Percentiles rank a stretch among this genome's conserved stretches.
Evolutionary conservation across 106 monocot genomes (phyloP).

Genomic region (Iris macrosiphon): DNA sequence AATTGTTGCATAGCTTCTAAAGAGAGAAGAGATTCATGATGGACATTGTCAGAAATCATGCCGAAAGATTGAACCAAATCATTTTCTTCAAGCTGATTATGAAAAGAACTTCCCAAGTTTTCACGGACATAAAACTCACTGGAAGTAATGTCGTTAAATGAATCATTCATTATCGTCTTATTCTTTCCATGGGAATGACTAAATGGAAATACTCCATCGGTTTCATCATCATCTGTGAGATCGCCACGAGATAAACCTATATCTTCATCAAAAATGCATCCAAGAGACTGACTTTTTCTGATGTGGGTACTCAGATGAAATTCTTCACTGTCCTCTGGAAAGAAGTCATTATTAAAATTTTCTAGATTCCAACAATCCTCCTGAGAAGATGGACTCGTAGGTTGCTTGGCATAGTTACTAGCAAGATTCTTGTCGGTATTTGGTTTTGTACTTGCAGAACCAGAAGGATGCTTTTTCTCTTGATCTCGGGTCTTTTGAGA

Average conservation of each 20-base stretch:
- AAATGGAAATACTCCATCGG: slow-evolving; percentile 6
- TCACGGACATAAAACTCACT: background rate
- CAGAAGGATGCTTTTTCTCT: no score
- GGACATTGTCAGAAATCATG: background rate
- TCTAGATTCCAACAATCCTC: slow-evolving; percentile 32
- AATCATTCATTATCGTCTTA: background rate
- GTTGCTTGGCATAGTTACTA: slow-evolving; percentile 15
- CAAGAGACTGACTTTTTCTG: slow-evolving; percentile 51
- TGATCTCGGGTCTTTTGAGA: slow-evolving; percentile 7
- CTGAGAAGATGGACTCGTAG: slow-evolving; percentile 18
- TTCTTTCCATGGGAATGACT: slow-evolving; percentile 2
- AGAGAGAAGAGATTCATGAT: slow-evolving; percentile 20
- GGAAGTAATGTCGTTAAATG: background rate
- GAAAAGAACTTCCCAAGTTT: background rate
- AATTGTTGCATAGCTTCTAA: slow-evolving; percentile 4
- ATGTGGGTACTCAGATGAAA: slow-evolving; percentile 8
- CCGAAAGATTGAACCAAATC: background rate
- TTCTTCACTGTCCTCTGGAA: slow-evolving; percentile 11
- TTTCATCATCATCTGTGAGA: slow-evolving; percentile 20
- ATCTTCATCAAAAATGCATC: slow-evolving; percentile 33
- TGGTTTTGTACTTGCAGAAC: slow-evolving; percentile 6
- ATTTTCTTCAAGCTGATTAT: slow-evolving; percentile 1
- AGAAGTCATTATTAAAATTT: slow-evolving; percentile 13
- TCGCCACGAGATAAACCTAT: slow-evolving; percentile 14
- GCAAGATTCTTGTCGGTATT: slow-evolving; percentile 9